Conservation (phyloP, 1,284 basidiomycete species). For the Ceratorhiza oryzae-sativae region DNA sequence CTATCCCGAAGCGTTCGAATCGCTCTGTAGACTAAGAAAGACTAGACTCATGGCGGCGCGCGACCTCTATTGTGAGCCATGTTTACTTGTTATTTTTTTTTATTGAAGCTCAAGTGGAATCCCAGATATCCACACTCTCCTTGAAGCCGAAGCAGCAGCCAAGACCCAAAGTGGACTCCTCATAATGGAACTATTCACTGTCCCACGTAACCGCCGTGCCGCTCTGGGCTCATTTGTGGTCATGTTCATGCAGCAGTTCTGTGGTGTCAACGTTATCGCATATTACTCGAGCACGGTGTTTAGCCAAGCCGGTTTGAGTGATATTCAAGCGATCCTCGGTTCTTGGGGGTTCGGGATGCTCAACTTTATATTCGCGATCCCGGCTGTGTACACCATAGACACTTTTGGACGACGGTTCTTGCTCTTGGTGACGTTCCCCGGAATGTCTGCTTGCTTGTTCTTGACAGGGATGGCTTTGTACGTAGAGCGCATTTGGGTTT, state of each 20-base stretch:
- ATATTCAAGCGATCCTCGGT: constrained; percentile 62
- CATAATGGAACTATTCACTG: constrained; percentile 70
- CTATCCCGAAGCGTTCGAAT: constrained; percentile 68
- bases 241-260: constrained; percentile 77
- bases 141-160: constrained; percentile 71
- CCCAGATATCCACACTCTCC: constrained; percentile 68
- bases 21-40: constrained; percentile 69
- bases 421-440: constrained; percentile 69
- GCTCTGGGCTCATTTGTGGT: constrained; percentile 71
- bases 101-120: constrained; percentile 43
- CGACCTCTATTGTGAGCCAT: constrained; percentile 64
- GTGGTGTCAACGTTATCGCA: constrained; percentile 67
- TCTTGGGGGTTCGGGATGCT: constrained; percentile 67
- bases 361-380: constrained; percentile 63
- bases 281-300: constrained; percentile 76
- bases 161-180: constrained; percentile 56
- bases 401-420: constrained; percentile 75
- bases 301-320: constrained; percentile 59
- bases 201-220: constrained; percentile 77
- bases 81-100: constrained; percentile 6
- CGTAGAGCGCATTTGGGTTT: constrained; percentile 43
- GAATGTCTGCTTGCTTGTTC: constrained; percentile 68
- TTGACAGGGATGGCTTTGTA: constrained; percentile 67
- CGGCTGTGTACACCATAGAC: constrained; percentile 53
- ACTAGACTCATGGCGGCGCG: constrained; percentile 77